These are phyloP conservation scores for Aspergillus bombycis DNA, from an alignment of 2,329 filamentous ascomycete species.

Conservation along the genomic window DNA sequence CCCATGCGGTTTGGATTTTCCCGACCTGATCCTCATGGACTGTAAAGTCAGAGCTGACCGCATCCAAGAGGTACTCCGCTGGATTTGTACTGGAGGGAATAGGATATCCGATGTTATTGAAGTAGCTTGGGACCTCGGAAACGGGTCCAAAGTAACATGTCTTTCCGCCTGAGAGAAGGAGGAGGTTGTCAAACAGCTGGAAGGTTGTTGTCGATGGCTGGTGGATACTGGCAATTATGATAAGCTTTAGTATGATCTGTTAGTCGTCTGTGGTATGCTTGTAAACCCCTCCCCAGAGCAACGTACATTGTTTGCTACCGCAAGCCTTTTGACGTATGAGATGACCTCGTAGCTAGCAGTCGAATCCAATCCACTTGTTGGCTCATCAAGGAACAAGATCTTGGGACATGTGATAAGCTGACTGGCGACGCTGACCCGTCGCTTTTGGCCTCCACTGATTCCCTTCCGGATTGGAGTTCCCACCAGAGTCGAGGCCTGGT, in stretches of 20 bases:
- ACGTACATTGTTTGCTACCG: constrained; percentile 65
- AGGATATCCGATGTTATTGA: constrained; percentile 60
- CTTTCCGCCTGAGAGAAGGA: constrained; percentile 71
- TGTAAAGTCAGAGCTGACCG: constrained; percentile 77
- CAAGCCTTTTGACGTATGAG: constrained; percentile 69
- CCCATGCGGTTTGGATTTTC: constrained; percentile 61
- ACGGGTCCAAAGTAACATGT: constrained; percentile 75
- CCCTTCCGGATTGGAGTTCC: constrained; percentile 83
- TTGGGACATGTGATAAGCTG: constrained; percentile 80
- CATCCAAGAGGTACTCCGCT: constrained; percentile 77
- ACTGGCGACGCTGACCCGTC: constrained; percentile 76
- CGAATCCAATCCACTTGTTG: constrained; percentile 81
- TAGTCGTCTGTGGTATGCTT: not conserved
- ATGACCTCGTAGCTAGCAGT: constrained; percentile 76
- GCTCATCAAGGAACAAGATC: constrained; percentile 81
- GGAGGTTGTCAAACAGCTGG: constrained; percentile 76
- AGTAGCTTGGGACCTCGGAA: constrained; percentile 62
- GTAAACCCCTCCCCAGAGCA: not conserved
- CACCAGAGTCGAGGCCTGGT: constrained; percentile 71
- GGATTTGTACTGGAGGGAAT: constrained; percentile 75
- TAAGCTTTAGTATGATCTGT: constrained; percentile 49
- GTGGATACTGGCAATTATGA: constrained; percentile 82
- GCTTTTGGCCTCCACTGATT: constrained; percentile 83
- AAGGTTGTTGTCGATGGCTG: constrained; percentile 82
- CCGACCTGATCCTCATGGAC: constrained; percentile 55